Percentiles rank a stretch among this genome's conserved stretches.
Conservation (phyloP, 2,329 filamentous ascomycete species). For the Elsinoe batatas region DNA sequence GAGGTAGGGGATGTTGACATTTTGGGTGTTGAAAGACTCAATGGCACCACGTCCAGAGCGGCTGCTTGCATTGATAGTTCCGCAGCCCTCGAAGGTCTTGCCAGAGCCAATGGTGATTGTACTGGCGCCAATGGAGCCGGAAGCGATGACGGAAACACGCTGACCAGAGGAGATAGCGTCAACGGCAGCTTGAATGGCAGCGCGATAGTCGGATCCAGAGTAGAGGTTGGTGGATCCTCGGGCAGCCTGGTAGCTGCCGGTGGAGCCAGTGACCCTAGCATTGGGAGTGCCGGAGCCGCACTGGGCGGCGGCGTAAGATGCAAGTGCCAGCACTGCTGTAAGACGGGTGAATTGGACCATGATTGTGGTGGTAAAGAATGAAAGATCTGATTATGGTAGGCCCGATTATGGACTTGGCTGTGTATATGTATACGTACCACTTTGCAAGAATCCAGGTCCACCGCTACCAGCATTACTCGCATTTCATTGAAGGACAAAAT, state of each 20-base stretch:
- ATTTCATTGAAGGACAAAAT: conserved; percentile 12
- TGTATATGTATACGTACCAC: conserved; percentile 1
- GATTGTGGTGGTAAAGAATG: conserved; percentile 10
- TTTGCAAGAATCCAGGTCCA: neutral
- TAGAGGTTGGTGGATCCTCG: conserved; percentile 40
- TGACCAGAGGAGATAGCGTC: conserved; percentile 44
- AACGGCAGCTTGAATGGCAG: conserved; percentile 46
- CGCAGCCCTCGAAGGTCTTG: conserved; percentile 50
- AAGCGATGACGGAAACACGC: conserved; percentile 45
- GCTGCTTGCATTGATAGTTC: conserved; percentile 42
- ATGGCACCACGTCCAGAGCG: conserved; percentile 43
- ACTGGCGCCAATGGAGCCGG: conserved; percentile 45
- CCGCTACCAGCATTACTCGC: conserved; percentile 1
- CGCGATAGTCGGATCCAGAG: conserved; percentile 44
- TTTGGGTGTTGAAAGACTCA: conserved; percentile 39
- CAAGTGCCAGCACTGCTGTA: conserved; percentile 35
- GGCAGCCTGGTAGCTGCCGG: conserved; percentile 37
- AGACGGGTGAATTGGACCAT: conserved; percentile 33
- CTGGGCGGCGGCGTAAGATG: conserved; percentile 31
- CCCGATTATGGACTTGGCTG: neutral
- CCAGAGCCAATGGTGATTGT: conserved; percentile 44
- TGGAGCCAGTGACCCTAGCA: conserved; percentile 39
- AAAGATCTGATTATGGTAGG: neutral
- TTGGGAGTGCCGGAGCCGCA: conserved; percentile 41
- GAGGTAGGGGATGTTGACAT: conserved; percentile 47